Evolutionary conservation across 2,329 filamentous ascomycete species (phyloP), one percentile per base, ranked within the genome.

Genomic region (Paecilomyces sp.): DNA sequence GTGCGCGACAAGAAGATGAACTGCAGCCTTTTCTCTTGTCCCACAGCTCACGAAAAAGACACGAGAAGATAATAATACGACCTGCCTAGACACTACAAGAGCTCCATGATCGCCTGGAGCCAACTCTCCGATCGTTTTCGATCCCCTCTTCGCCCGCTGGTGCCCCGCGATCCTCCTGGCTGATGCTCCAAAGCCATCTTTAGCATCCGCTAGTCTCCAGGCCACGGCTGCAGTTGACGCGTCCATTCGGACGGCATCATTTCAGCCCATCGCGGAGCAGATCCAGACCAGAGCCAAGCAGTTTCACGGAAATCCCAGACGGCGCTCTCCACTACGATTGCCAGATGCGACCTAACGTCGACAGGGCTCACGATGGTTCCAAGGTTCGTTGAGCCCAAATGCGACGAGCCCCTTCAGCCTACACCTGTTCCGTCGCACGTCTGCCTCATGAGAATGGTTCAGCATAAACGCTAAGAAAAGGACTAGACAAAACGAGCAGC

Each of bases 241-340:
- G 56, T 36, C 15, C 33, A 61, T 8, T 67, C 68, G 2, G 73
- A 77, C 61, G 66, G 72, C 11, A 65, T 68, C 47, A 66, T 76
- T 13, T 69, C 74, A 11, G 74, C 67, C 75, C 75, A 0, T 63
- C 72, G 25, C 25, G 25, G 25, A 33, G 8, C 3, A 33, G 6
- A 3, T 33, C 8, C 31, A 12, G 31, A 8, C 8, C 8, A 33
- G 31, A 33, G 31, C 31, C 31, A 33, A 12, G 11, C 4, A 3
- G 25, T 3, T 28, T 28, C 25, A 28, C 25, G 6, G 25, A 6
- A 28, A 4, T 28, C 25, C 25, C 25, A 28, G 25, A 28, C 25
- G 25, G 25, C 25, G 1, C 31, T 33, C 31, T 33, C 31, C 31
- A 31, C 30, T 31, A 7, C 9, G 9, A 31, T 9, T 31, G 30